A percentile compares a stretch with the other conserved stretches of the same genome.
phyloP scores from a whole-genome alignment of 73 alveolate genomes.

The Blepharisma japonicum region DNA sequence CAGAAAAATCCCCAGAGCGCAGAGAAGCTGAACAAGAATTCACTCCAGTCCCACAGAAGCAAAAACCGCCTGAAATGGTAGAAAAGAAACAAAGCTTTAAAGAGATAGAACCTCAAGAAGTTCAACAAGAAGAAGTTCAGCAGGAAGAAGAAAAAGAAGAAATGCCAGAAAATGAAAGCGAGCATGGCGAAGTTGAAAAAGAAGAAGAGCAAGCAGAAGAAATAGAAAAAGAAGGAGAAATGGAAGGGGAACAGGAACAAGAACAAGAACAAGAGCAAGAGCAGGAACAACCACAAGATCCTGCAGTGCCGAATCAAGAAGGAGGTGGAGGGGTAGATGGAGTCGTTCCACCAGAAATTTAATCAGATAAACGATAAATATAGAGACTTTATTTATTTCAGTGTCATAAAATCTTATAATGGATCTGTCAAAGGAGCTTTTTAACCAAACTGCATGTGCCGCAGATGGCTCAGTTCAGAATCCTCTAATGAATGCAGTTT shows the following conservation, averaged over 20 bases:
- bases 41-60: neutral
- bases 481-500: too few relatives aligned
- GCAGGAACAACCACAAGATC: slow-evolving; percentile 11
- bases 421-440: too few relatives aligned
- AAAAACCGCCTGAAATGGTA: slow-evolving; percentile 23
- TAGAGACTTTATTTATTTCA: too few relatives aligned
- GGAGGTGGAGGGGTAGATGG: too few relatives aligned
- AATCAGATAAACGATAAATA: too few relatives aligned
- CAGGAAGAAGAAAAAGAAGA: slow-evolving; percentile 18
- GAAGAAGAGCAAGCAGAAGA: slow-evolving; percentile 25
- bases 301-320: neutral
- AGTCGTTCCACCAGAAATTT: too few relatives aligned
- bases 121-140: slow-evolving; percentile 24
- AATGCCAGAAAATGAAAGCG: slow-evolving; percentile 7
- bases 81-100: neutral
- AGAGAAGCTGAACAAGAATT: neutral
- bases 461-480: too few relatives aligned
- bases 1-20: neutral
- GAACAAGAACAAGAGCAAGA: slow-evolving; percentile 18
- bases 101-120: slow-evolving; percentile 22
- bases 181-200: slow-evolving; percentile 2
- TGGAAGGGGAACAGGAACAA: neutral
- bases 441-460: too few relatives aligned
- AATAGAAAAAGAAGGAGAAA: slow-evolving; percentile 15
- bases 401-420: too few relatives aligned